Conservation (phyloP, 2,329 filamentous ascomycete species). For the Paraconiothyrium sp. region DNA sequence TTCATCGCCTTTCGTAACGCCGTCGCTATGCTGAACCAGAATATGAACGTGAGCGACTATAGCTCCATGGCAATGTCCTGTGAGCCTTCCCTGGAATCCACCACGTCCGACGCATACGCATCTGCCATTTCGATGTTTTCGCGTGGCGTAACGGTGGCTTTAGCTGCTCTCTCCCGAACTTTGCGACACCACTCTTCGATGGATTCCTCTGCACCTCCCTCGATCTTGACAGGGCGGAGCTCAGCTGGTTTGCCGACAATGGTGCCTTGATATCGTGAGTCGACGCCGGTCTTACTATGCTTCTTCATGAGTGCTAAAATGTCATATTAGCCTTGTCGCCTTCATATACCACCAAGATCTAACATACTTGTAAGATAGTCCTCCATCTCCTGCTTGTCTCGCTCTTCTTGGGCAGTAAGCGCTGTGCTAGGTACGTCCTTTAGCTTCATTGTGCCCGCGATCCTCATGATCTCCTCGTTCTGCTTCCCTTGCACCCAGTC, state of each 20-base stretch:
- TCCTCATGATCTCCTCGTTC: conserved; percentile 81
- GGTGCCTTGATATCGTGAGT: conserved; percentile 85
- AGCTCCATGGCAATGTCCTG: conserved; percentile 40
- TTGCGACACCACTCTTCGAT: conserved; percentile 70
- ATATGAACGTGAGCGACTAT: conserved; percentile 26
- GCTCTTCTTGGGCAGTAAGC: conserved; percentile 57
- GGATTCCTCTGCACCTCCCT: conserved; percentile 76
- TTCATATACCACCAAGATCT: background rate
- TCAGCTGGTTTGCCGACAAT: conserved; percentile 79
- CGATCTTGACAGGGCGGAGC: conserved; percentile 76
- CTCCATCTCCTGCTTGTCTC: conserved; percentile 54
- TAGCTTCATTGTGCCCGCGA: conserved; percentile 72
- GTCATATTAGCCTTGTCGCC: conserved; percentile 27
- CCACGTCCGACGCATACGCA: conserved; percentile 22
- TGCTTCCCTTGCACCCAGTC: conserved; percentile 78
- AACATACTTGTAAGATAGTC: conserved; percentile 57
- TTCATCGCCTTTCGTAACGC: conserved; percentile 32
- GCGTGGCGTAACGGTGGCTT: conserved; percentile 32
- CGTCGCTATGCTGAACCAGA: conserved; percentile 45
- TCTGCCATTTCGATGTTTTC: conserved; percentile 32
- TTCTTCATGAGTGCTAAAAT: conserved; percentile 82
- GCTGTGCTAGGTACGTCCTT: conserved; percentile 17
- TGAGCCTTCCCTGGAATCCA: conserved; percentile 28
- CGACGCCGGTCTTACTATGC: conserved; percentile 87
- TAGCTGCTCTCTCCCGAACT: conserved; percentile 41